phyloP scores from a whole-genome alignment of 768 basidiomycete species.

The Rhizopogon vulgaris region DNA sequence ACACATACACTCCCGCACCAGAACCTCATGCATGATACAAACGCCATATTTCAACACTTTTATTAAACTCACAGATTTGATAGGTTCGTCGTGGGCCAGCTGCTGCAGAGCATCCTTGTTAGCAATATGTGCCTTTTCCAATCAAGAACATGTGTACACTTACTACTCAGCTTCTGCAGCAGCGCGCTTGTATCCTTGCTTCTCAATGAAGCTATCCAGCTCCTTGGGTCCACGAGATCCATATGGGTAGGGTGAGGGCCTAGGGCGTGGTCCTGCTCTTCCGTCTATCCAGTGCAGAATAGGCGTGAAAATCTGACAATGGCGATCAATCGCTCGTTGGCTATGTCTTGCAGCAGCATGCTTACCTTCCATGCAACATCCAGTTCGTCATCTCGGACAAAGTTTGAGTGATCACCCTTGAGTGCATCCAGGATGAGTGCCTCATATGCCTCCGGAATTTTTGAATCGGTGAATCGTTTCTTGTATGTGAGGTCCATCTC shows the following conservation, averaged over 20 bases:
- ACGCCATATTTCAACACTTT: neutral
- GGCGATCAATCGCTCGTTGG: neutral
- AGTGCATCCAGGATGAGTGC: constrained; percentile 92
- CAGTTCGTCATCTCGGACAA: constrained; percentile 95
- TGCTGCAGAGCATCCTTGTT: constrained; percentile 7
- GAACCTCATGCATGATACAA: neutral
- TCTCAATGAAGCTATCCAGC: constrained; percentile 67
- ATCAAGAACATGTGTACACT: constrained; percentile 26
- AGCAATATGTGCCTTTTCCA: neutral
- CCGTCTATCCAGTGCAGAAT: constrained; percentile 97
- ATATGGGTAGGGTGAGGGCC: constrained; percentile 77
- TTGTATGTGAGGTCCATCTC: constrained; percentile 99
- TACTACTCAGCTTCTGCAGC: constrained; percentile 64
- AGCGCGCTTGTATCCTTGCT: constrained; percentile 73
- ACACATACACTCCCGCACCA: constrained; percentile 1
- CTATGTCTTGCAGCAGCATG: constrained; percentile 3
- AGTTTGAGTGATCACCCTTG: constrained; percentile 98
- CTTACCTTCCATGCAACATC: constrained; percentile 96
- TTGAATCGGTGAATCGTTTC: constrained; percentile 81
- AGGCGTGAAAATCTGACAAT: constrained; percentile 81
- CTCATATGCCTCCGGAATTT: constrained; percentile 97
- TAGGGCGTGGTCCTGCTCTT: constrained; percentile 56
- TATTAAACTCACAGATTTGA: constrained; percentile 18
- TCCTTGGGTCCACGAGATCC: constrained; percentile 92
- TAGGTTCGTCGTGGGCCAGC: constrained; percentile 20